phyloP scores from a whole-genome alignment of 2,329 filamentous ascomycete genomes.

The Penicillium capsulatum region DNA sequence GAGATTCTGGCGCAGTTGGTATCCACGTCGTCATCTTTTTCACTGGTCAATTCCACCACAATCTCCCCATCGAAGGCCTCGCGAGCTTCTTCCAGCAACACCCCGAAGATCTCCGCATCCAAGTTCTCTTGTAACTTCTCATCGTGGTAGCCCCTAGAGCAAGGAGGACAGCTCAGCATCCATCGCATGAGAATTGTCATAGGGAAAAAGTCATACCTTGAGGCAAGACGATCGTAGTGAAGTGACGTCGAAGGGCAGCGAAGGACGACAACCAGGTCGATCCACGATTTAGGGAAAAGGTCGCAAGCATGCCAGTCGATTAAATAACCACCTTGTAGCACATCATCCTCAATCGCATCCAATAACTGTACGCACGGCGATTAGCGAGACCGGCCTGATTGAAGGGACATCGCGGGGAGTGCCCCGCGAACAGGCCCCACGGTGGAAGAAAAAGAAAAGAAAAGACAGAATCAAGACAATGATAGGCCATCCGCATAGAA shows the following conservation, averaged over 20 bases:
- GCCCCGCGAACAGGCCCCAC: conserved; percentile 2
- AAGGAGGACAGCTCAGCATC: background rate
- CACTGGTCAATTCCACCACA: conserved; percentile 82
- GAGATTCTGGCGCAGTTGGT: conserved; percentile 80
- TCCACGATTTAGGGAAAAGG: conserved; percentile 86
- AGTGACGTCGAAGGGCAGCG: conserved; percentile 69
- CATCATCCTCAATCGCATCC: conserved; percentile 80
- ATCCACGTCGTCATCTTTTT: conserved; percentile 79
- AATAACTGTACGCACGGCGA: conserved; percentile 54
- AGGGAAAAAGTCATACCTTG: no score
- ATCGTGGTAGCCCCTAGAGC: conserved; percentile 68
- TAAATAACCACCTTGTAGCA: conserved; percentile 73
- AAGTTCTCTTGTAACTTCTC: conserved; percentile 92
- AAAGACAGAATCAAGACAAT: background rate
- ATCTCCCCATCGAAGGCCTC: conserved; percentile 83
- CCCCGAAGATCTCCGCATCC: conserved; percentile 96
- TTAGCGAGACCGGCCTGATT: conserved; percentile 6
- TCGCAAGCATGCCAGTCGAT: conserved; percentile 99
- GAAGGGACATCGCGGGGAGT: no score
- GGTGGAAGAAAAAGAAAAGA: conserved; percentile 3
- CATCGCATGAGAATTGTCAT: no score
- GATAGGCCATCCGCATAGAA: background rate
- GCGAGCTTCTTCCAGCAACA: conserved; percentile 81
- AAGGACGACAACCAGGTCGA: conserved; percentile 90
- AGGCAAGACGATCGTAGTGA: conserved; percentile 77